These are phyloP conservation scores for Orbilia quercus DNA, from an alignment of 2,329 filamentous ascomycete species.

Conservation along the genomic window DNA sequence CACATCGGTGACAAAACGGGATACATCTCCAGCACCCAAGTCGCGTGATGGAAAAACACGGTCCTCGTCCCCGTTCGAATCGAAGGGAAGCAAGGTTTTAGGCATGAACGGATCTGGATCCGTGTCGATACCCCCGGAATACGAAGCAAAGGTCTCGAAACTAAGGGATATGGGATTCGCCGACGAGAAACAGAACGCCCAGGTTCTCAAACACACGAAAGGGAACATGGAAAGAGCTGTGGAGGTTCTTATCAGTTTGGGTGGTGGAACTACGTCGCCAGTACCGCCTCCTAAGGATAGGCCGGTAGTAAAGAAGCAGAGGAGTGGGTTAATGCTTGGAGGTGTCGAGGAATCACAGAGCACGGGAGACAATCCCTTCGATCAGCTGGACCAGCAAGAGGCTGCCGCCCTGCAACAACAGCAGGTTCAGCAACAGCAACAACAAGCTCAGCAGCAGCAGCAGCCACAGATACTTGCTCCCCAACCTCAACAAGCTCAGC, in stretches of 20 bases:
- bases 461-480: constrained; percentile 27
- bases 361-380: constrained; percentile 61
- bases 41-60: constrained; percentile 20
- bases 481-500: constrained; percentile 33
- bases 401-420: constrained; percentile 62
- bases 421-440: constrained; percentile 59
- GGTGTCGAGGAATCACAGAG: constrained; percentile 55
- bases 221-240: constrained; percentile 88
- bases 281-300: constrained; percentile 62
- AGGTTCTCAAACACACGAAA: constrained; percentile 82
- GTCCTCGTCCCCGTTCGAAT: constrained; percentile 54
- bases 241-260: constrained; percentile 81
- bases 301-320: constrained; percentile 62
- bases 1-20: constrained; percentile 62
- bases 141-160: constrained; percentile 74
- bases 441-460: constrained; percentile 23
- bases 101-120: constrained; percentile 57
- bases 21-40: constrained; percentile 41
- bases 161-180: constrained; percentile 91
- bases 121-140: constrained; percentile 57
- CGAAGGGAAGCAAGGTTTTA: constrained; percentile 59
- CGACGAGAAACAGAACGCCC: constrained; percentile 82
- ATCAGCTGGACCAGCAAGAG: constrained; percentile 62
- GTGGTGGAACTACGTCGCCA: constrained; percentile 72
- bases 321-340: constrained; percentile 47